Evolutionary conservation across 176 grass and related monocot species (phyloP).

Genomic region (Eremochloa ophiuroides): DNA sequence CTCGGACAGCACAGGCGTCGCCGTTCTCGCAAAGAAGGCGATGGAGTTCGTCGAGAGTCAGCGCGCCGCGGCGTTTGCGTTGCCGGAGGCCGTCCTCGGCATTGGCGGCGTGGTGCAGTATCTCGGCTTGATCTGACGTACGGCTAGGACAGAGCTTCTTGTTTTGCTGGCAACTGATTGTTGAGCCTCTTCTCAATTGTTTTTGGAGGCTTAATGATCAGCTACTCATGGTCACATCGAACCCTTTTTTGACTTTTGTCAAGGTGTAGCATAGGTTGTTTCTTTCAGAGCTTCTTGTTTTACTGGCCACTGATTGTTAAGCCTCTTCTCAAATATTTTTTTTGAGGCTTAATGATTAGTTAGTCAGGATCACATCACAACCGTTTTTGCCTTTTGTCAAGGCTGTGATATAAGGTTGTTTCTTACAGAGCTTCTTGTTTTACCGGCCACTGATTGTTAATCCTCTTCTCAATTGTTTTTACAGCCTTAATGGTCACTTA

Average conservation of each 20-base stretch:
- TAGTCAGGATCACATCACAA: neutral
- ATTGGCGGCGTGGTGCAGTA: slow-evolving; percentile 32
- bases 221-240: neutral
- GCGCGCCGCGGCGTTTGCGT: neutral
- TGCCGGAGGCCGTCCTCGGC: slow-evolving; percentile 37
- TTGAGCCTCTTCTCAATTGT: neutral
- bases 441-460: too few relatives aligned
- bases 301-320: too few relatives aligned
- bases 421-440: neutral
- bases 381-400: neutral
- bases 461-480: neutral
- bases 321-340: neutral
- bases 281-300: neutral
- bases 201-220: neutral
- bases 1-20: neutral
- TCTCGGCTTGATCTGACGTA: slow-evolving; percentile 28
- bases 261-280: neutral
- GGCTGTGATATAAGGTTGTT: neutral
- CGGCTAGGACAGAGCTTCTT: neutral
- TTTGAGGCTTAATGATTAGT: neutral
- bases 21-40: slow-evolving; percentile 22
- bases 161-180: neutral
- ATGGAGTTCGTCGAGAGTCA: slow-evolving; percentile 19
- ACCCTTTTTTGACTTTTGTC: neutral
- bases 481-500: neutral